A percentile compares a stretch with the other conserved stretches of the same genome.
phyloP scores from a whole-genome alignment of 176 grass and related monocot species.

The Carex cristatella region DNA sequence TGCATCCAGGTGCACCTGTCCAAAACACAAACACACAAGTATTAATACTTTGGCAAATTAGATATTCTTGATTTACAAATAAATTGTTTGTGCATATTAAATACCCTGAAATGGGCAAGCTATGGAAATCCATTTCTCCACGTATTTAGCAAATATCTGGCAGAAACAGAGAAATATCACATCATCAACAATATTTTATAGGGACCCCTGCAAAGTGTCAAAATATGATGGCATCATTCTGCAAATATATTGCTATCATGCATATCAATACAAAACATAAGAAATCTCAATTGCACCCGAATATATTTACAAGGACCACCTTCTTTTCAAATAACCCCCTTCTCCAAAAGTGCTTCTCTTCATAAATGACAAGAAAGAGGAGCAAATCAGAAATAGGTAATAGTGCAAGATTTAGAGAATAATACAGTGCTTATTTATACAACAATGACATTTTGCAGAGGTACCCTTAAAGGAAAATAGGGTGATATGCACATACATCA shows the following conservation, averaged over 20 bases:
- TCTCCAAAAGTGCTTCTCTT: neutral
- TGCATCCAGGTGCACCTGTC: slow-evolving; percentile 89
- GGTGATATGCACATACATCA: slow-evolving; percentile 53
- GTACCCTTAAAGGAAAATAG: neutral
- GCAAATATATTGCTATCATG: neutral
- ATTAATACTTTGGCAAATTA: neutral
- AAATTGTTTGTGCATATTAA: neutral
- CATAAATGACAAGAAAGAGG: neutral
- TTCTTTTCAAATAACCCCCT: neutral
- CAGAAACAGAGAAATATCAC: slow-evolving; percentile 5
- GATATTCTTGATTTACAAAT: neutral
- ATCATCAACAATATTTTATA: neutral
- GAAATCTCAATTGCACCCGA: neutral
- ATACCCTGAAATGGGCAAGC: slow-evolving; percentile 97
- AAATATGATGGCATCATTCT: neutral
- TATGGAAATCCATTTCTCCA: slow-evolving; percentile 96
- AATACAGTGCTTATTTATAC: neutral
- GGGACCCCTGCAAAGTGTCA: neutral
- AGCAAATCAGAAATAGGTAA: too few species aligned
- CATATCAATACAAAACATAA: neutral
- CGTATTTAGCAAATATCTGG: slow-evolving; percentile 74
- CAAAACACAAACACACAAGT: slow-evolving; percentile 3
- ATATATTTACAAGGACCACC: neutral
- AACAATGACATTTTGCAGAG: neutral
- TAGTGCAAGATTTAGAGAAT: too few species aligned